Conservation (phyloP, 192 early-diverging fungal species). For the Entomortierella parvispora region DNA sequence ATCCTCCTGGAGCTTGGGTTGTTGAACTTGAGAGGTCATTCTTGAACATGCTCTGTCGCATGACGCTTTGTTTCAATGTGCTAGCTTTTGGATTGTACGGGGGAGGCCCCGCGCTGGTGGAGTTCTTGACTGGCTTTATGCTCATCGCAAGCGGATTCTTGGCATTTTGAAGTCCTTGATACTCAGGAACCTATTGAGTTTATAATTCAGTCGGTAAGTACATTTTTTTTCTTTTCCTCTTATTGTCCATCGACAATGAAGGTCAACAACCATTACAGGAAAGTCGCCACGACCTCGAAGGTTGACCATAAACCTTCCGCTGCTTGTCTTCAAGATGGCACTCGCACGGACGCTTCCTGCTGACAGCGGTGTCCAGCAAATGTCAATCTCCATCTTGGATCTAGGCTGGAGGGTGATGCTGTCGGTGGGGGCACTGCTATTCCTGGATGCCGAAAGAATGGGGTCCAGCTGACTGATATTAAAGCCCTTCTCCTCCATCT, state of each 20-base stretch:
- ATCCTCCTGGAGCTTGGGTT: constrained; percentile 29
- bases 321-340: constrained; percentile 28
- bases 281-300: constrained; percentile 37
- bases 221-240: no score
- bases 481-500: constrained; percentile 49
- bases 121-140: neutral
- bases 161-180: constrained; percentile 22
- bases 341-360: constrained; percentile 30
- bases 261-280: constrained; percentile 11
- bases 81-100: constrained; percentile 3
- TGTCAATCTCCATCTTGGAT: constrained; percentile 20
- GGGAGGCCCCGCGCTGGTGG: neutral
- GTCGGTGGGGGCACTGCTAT: neutral
- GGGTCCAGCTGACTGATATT: constrained; percentile 41
- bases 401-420: constrained; percentile 15
- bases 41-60: constrained; percentile 26
- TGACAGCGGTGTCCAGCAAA: constrained; percentile 38
- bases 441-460: neutral
- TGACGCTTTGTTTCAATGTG: constrained; percentile 24
- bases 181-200: constrained; percentile 21
- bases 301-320: constrained; percentile 32
- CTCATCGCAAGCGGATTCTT: constrained; percentile 7
- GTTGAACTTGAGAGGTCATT: neutral
- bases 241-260: no score
- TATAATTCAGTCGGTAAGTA: neutral